phyloP scores from a whole-genome alignment of 176 grass and related monocot species.

The Triticum dicoccoides region DNA sequence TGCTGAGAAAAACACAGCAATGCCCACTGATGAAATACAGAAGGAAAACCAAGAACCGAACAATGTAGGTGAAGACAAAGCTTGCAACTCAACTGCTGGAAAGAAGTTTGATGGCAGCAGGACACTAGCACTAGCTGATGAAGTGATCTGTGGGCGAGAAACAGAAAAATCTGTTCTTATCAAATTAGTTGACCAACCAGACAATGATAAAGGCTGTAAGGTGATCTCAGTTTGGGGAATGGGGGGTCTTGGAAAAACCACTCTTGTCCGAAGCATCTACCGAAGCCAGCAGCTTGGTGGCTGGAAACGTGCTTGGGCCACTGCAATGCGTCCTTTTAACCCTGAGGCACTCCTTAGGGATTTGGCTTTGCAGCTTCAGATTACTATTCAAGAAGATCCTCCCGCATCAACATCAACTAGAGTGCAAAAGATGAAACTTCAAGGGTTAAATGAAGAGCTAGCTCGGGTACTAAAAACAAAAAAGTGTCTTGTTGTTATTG shows the following conservation, averaged over 20 bases:
- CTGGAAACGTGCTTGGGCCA: constrained; percentile 19
- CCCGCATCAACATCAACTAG: neutral
- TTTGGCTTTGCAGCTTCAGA: neutral
- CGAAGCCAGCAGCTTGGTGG: neutral
- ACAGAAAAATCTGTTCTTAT: neutral
- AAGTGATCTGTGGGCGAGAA: neutral
- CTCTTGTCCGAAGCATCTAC: neutral
- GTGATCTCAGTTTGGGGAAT: constrained; percentile 3
- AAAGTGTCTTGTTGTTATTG: constrained; percentile 22
- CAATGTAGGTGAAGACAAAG: neutral
- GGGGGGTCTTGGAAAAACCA: neutral
- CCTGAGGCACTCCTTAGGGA: neutral
- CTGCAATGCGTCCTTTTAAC: neutral
- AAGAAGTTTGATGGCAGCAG: neutral
- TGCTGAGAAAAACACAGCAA: fast-evolving
- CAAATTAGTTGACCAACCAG: neutral
- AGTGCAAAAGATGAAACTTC: fast-evolving
- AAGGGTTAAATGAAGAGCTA: neutral
- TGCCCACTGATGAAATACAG: neutral
- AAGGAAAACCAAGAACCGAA: neutral
- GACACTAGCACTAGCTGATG: neutral
- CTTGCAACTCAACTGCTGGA: neutral
- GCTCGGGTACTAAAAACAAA: neutral
- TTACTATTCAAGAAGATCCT: neutral
- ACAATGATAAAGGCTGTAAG: neutral